Percentiles rank a stretch among this genome's conserved stretches.
Evolutionary conservation across 352 stramenopile genomes (phyloP).

Genomic region (Halophytophthora batemanensis): DNA sequence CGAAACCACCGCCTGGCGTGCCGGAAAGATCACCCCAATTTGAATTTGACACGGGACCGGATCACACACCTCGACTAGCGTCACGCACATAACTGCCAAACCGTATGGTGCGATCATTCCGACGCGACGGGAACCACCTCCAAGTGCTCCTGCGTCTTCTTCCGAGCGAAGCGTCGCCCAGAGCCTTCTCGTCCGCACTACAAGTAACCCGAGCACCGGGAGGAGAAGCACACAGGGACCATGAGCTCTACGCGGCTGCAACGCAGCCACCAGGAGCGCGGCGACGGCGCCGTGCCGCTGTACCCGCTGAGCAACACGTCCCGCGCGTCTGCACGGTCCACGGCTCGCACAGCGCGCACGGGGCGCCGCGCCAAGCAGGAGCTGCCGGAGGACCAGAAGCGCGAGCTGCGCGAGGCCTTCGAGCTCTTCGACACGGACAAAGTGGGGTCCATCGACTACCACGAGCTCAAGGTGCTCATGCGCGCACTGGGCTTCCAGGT

Average conservation of each 20-base stretch:
- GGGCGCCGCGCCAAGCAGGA: constrained; percentile 60
- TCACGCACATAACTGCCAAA: neutral
- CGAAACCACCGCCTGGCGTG: neutral
- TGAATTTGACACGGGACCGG: too few relatives aligned
- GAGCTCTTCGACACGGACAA: constrained; percentile 93
- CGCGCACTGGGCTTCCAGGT: constrained; percentile 91
- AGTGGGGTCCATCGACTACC: constrained; percentile 88
- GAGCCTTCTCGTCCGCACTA: neutral
- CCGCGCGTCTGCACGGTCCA: constrained; percentile 4
- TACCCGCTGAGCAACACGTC: constrained; percentile 19
- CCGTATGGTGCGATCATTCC: neutral
- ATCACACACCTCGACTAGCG: too few relatives aligned
- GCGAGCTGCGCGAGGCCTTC: constrained; percentile 91
- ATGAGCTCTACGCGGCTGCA: constrained; percentile 30
- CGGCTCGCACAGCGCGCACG: constrained; percentile 7
- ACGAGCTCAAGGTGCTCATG: constrained; percentile 95
- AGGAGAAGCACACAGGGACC: neutral
- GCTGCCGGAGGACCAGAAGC: constrained; percentile 80
- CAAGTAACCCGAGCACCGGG: neutral
- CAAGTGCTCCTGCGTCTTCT: too few relatives aligned
- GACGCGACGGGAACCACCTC: too few relatives aligned
- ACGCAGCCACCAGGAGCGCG: constrained; percentile 27
- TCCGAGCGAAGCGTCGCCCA: neutral
- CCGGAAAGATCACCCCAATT: neutral
- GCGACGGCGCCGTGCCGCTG: constrained; percentile 21